These are phyloP conservation scores for Aspergillus nanangensis DNA, from an alignment of 495 filamentous ascomycete genomes.

Conservation along the genomic window DNA sequence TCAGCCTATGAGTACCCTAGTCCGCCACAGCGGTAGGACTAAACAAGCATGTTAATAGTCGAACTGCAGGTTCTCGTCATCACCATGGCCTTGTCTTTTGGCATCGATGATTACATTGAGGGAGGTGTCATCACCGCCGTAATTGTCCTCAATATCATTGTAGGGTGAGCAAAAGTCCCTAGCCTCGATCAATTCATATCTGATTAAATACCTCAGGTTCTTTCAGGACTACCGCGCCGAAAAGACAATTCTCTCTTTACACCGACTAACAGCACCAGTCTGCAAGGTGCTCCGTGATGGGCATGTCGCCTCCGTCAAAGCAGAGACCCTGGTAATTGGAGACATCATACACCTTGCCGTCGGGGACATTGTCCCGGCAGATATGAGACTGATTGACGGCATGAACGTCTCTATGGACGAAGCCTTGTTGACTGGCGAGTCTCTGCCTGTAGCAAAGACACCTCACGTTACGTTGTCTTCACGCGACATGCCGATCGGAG, in stretches of 20 bases:
- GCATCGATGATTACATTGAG: constrained; percentile 75
- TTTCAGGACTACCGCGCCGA: constrained; percentile 81
- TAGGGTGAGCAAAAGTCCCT: constrained; percentile 59
- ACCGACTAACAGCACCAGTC: constrained; percentile 72
- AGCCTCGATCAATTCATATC: too few species aligned
- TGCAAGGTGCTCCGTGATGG: constrained; percentile 75
- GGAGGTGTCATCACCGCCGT: constrained; percentile 78
- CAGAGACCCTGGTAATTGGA: constrained; percentile 73
- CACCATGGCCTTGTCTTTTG: constrained; percentile 80
- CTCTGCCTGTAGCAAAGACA: constrained; percentile 61
- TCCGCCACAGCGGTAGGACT: constrained; percentile 6
- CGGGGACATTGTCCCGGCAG: constrained; percentile 68
- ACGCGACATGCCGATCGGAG: constrained; percentile 58
- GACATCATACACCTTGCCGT: constrained; percentile 69
- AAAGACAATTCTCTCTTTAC: constrained; percentile 79
- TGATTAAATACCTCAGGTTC: constrained; percentile 38
- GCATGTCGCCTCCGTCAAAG: constrained; percentile 57
- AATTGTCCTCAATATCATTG: constrained; percentile 73
- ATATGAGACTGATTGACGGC: constrained; percentile 65
- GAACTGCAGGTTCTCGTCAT: constrained; percentile 65
- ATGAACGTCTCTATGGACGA: constrained; percentile 76
- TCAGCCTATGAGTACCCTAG: not conserved
- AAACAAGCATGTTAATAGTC: constrained; percentile 8
- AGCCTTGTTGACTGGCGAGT: constrained; percentile 69
- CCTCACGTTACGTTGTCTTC: constrained; percentile 58